Conservation (phyloP, 176 grass and related monocot species). For the Pontederia paniculata region DNA sequence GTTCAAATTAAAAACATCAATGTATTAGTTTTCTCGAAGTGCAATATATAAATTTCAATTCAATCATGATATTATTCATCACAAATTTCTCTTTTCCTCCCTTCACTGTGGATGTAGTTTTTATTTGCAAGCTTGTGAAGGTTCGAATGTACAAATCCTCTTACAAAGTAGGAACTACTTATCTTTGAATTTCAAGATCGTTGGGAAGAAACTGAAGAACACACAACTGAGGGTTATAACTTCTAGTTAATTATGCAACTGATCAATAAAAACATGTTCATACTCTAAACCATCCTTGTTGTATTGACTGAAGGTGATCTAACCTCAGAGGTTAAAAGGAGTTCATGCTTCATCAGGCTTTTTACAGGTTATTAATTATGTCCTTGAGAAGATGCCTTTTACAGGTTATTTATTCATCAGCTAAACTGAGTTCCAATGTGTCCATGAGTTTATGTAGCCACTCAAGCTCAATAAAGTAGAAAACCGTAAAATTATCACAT, state of each 20-base stretch:
- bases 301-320: not conserved
- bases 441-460: too few species aligned
- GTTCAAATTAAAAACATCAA: too few species aligned
- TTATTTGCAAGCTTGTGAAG: constrained; percentile 87
- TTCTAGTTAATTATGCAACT: too few species aligned
- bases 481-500: too few species aligned
- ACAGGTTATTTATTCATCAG: too few species aligned
- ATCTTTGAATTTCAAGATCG: too few species aligned
- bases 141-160: constrained; percentile 58
- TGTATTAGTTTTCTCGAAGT: not conserved
- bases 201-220: too few species aligned
- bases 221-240: too few species aligned
- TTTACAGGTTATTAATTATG: constrained; percentile 83
- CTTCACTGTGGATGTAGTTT: constrained; percentile 65
- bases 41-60: not conserved
- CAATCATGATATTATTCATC: not conserved
- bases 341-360: constrained; percentile 3
- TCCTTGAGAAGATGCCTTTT: constrained; percentile 80
- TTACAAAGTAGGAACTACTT: constrained; percentile 50
- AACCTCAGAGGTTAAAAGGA: constrained; percentile 1
- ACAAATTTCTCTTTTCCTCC: constrained; percentile 11
- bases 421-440: too few species aligned
- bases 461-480: too few species aligned
- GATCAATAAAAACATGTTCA: too few species aligned
- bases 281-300: too few species aligned